These are phyloP conservation scores for Pleurostoma richardsiae DNA, from an alignment of 2,329 filamentous ascomycete species.

Conservation along the genomic window DNA sequence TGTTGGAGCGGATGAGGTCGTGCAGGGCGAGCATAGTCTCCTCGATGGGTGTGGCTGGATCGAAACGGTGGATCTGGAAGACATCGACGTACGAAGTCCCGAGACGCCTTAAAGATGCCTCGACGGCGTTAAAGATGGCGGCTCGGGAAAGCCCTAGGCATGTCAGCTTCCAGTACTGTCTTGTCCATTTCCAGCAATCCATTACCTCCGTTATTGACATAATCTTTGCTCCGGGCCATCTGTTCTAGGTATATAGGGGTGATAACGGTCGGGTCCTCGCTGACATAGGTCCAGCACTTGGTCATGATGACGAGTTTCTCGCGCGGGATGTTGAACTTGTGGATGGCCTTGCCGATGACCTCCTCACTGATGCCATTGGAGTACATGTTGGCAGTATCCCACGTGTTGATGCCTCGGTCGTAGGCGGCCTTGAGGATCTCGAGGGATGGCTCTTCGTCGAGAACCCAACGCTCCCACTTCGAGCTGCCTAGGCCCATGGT, in stretches of 20 bases:
- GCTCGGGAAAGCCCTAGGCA: constrained; percentile 22
- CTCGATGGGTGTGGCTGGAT: constrained; percentile 45
- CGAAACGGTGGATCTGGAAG: constrained; percentile 58
- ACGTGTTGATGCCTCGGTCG: constrained; percentile 24
- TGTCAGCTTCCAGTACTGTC: background rate
- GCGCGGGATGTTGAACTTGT: constrained; percentile 60
- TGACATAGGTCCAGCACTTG: constrained; percentile 39
- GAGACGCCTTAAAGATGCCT: constrained; percentile 27
- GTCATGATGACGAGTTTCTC: constrained; percentile 60
- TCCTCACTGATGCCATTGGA: constrained; percentile 59
- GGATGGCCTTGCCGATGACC: constrained; percentile 63
- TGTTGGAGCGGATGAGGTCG: constrained; percentile 53
- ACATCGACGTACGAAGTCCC: constrained; percentile 39
- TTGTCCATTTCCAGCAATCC: background rate
- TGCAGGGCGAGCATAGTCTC: constrained; percentile 61
- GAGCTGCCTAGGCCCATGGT: constrained; percentile 57
- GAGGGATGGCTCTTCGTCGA: constrained; percentile 44
- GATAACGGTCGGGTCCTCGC: constrained; percentile 26
- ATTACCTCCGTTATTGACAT: constrained; percentile 21
- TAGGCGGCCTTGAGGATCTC: constrained; percentile 22
- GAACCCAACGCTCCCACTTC: constrained; percentile 48
- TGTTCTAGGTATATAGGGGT: constrained; percentile 14
- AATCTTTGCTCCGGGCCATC: constrained; percentile 27
- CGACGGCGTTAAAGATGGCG: constrained; percentile 33
- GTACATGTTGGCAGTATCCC: constrained; percentile 52